Conservation (phyloP, 2,329 filamentous ascomycete genomes). For the Cytospora mali region DNA sequence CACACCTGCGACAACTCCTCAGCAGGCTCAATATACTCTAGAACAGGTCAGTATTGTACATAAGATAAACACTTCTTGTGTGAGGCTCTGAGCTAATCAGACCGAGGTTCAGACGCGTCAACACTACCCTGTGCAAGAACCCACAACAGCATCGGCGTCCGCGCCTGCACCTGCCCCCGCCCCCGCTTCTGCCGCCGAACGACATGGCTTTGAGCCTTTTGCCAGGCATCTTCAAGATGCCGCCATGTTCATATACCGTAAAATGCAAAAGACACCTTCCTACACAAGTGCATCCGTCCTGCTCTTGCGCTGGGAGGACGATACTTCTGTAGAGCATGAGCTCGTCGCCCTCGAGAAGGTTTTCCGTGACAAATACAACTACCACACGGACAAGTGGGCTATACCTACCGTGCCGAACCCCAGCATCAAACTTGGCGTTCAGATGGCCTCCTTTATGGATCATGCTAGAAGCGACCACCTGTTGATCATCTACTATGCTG, state of each 20-base stretch:
- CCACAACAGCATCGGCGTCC: conserved; percentile 22
- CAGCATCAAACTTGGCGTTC: conserved; percentile 62
- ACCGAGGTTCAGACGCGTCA: conserved; percentile 23
- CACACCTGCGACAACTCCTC: conserved; percentile 21
- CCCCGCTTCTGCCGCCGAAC: conserved; percentile 41
- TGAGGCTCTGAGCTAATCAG: conserved; percentile 7
- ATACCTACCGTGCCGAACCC: conserved; percentile 63
- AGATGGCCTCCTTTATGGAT: conserved; percentile 63
- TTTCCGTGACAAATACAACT: conserved; percentile 63
- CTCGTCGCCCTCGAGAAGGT: conserved; percentile 58
- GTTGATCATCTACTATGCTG: conserved; percentile 66
- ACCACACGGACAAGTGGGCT: conserved; percentile 60
- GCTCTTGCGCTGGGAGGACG: conserved; percentile 65
- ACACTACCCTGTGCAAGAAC: conserved; percentile 29
- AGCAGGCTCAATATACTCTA: conserved; percentile 26
- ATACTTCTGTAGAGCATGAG: conserved; percentile 56
- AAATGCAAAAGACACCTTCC: conserved; percentile 56
- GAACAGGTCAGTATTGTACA: conserved; percentile 30
- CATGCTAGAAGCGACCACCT: conserved; percentile 60
- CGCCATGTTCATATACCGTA: conserved; percentile 66
- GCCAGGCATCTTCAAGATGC: conserved; percentile 69
- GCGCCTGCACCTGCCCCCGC: conserved; percentile 26
- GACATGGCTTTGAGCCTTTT: conserved; percentile 68
- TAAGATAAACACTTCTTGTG: neutral
- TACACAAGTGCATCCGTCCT: conserved; percentile 64